phyloP scores from a whole-genome alignment of 768 basidiomycete species.

The Lactifluus piperatus region DNA sequence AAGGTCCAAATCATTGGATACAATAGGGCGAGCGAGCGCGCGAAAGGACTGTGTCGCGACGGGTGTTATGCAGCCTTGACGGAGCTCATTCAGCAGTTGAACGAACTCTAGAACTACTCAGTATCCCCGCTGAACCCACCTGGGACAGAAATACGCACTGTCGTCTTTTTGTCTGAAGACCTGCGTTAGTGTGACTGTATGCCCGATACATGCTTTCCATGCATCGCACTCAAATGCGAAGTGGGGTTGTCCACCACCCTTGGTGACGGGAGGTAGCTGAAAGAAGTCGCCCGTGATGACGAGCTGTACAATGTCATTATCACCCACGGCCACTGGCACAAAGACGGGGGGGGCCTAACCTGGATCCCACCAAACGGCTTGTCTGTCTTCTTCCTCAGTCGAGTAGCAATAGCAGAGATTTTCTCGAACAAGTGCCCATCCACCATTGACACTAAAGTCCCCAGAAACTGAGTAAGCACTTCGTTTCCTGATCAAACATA shows the following conservation, averaged over 20 bases:
- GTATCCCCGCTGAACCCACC: background rate
- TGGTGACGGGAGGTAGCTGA: slow-evolving; percentile 52
- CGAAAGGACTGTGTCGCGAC: slow-evolving; percentile 41
- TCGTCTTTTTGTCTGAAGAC: slow-evolving; percentile 73
- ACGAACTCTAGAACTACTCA: slow-evolving; percentile 43
- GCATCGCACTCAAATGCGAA: slow-evolving; percentile 59
- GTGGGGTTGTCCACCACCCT: slow-evolving; percentile 34
- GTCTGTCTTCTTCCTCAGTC: slow-evolving; percentile 40
- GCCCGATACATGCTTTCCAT: slow-evolving; percentile 49
- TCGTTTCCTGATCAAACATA: no score
- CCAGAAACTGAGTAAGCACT: background rate
- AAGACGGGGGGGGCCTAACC: slow-evolving; percentile 27
- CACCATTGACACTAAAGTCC: slow-evolving; percentile 58
- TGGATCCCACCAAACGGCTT: slow-evolving; percentile 63
- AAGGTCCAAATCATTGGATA: slow-evolving; percentile 26
- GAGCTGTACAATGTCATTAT: slow-evolving; percentile 28
- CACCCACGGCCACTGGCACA: slow-evolving; percentile 28
- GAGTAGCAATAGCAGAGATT: slow-evolving; percentile 42
- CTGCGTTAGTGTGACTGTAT: slow-evolving; percentile 56
- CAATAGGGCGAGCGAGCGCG: slow-evolving; percentile 33
- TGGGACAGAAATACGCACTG: slow-evolving; percentile 32
- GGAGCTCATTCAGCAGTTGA: slow-evolving; percentile 67
- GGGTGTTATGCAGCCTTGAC: slow-evolving; percentile 46
- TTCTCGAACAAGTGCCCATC: slow-evolving; percentile 55
- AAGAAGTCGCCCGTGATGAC: slow-evolving; percentile 61